Evolutionary conservation across 768 basidiomycete species (phyloP).

Genomic region (Mycena kentingensis): DNA sequence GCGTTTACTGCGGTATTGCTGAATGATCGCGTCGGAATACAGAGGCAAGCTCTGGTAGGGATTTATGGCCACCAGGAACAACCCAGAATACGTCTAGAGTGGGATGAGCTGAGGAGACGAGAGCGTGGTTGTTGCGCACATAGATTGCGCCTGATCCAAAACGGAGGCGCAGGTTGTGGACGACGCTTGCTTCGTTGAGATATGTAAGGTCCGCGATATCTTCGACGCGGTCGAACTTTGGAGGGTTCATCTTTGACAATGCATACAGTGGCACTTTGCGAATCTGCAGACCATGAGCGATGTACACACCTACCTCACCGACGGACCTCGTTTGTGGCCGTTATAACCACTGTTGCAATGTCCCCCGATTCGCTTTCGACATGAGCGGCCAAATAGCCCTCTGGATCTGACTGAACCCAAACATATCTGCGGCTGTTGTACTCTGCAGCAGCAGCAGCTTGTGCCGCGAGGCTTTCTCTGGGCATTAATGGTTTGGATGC

Average conservation of each 20-base stretch:
- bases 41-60: constrained; percentile 92
- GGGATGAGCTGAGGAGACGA: constrained; percentile 4
- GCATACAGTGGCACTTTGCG: constrained; percentile 75
- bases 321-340: constrained; percentile 78
- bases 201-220: constrained; percentile 98
- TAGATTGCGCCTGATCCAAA: constrained; percentile 93
- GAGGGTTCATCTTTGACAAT: constrained; percentile 95
- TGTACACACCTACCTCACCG: constrained; percentile 2
- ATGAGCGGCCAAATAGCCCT: too few relatives aligned
- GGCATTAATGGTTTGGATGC: too few relatives aligned
- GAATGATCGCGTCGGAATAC: constrained; percentile 85
- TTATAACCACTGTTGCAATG: constrained; percentile 80
- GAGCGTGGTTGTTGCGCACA: constrained; percentile 50
- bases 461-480: too few relatives aligned
- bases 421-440: too few relatives aligned
- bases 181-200: constrained; percentile 97
- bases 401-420: too few relatives aligned
- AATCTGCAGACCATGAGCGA: constrained; percentile 40
- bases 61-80: constrained; percentile 98
- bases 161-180: constrained; percentile 92
- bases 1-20: constrained; percentile 87
- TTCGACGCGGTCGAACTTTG: constrained; percentile 96
- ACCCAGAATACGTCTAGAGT: constrained; percentile 84
- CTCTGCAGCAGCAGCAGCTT: too few relatives aligned
- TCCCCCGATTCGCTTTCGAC: too few relatives aligned